phyloP scores from a whole-genome alignment of 495 filamentous ascomycete species.

The Lineolata rhizophorae region DNA sequence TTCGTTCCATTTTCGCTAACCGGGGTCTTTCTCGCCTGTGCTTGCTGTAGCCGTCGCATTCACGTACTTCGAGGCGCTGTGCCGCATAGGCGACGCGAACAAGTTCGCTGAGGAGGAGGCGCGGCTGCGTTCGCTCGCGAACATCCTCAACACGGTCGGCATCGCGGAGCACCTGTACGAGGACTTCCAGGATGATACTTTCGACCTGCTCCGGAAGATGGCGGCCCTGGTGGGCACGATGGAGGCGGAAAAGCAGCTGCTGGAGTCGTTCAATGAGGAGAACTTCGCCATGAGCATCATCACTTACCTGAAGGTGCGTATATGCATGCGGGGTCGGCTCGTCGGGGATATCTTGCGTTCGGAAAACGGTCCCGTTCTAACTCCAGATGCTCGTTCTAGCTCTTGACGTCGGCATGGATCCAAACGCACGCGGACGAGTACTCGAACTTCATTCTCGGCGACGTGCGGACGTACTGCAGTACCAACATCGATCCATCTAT shows the following conservation, averaged over 20 bases:
- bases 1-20: neutral
- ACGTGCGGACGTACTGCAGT: slow-evolving; percentile 48
- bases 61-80: slow-evolving; percentile 71
- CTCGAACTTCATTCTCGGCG: slow-evolving; percentile 39
- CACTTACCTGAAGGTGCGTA: slow-evolving; percentile 37
- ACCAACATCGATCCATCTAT: slow-evolving; percentile 48
- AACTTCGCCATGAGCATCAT: slow-evolving; percentile 50
- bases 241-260: slow-evolving; percentile 36
- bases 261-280: slow-evolving; percentile 54
- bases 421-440: slow-evolving; percentile 48
- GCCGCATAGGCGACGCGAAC: slow-evolving; percentile 37
- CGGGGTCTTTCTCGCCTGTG: neutral
- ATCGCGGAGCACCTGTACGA: slow-evolving; percentile 47
- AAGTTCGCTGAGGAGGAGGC: slow-evolving; percentile 43
- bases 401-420: slow-evolving; percentile 76
- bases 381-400: slow-evolving; percentile 18
- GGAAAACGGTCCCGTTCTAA: too few relatives aligned
- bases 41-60: slow-evolving; percentile 59
- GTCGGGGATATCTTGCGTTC: too few relatives aligned
- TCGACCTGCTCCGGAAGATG: slow-evolving; percentile 37
- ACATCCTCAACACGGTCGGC: slow-evolving; percentile 48
- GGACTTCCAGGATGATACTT: slow-evolving; percentile 61
- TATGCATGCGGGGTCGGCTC: slow-evolving; percentile 13
- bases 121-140: slow-evolving; percentile 49
- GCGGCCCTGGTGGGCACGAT: slow-evolving; percentile 26